Conservation (phyloP, 352 stramenopile genomes). For the Elongisporangium anandrum region DNA sequence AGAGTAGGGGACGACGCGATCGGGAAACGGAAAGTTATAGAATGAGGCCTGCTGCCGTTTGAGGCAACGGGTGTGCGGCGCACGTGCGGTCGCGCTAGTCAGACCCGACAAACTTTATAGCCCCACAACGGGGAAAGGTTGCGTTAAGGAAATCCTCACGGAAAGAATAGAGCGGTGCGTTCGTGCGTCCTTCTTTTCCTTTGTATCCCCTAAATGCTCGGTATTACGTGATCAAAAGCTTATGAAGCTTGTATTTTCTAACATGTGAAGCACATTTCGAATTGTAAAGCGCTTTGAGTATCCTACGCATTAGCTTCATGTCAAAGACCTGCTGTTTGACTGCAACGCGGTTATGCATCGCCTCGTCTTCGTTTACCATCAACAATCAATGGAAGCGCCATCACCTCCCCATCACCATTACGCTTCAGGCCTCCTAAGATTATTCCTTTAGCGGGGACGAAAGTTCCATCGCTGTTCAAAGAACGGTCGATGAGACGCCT, state of each 20-base stretch:
- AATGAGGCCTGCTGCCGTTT: not conserved
- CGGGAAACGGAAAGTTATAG: not conserved
- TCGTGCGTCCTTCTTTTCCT: not conserved
- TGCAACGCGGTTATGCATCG: not conserved
- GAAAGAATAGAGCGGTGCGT: not conserved
- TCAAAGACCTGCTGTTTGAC: not conserved
- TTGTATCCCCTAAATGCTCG: not conserved
- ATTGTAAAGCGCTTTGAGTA: not conserved
- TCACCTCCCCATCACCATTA: not conserved
- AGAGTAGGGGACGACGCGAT: not conserved
- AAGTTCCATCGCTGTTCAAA: not conserved
- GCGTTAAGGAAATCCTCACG: not conserved
- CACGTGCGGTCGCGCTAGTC: not conserved
- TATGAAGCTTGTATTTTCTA: not conserved
- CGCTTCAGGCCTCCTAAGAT: not conserved
- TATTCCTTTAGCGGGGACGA: not conserved
- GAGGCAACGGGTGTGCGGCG: not conserved
- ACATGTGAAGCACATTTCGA: not conserved
- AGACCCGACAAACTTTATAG: not conserved
- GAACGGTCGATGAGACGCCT: not conserved
- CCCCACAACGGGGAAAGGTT: not conserved
- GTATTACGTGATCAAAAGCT: not conserved
- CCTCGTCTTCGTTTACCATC: not conserved
- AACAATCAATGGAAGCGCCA: not conserved
- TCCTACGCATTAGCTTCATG: not conserved